Conservation (phyloP, 1,139 yeast genomes). For the Sugiyamaella neomexicana region DNA sequence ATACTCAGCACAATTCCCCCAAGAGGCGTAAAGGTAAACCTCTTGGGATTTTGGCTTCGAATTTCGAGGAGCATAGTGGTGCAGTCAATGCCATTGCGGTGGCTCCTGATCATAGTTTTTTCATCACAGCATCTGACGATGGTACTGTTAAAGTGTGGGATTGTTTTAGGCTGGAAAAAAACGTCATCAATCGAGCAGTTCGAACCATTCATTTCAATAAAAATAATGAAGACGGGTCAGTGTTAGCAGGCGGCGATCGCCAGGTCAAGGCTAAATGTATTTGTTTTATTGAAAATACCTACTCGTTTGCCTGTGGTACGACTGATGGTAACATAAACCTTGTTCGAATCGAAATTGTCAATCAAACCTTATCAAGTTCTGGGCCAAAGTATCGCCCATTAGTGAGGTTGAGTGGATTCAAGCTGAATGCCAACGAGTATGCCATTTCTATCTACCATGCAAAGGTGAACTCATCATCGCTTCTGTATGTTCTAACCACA, state of each 20-base stretch:
- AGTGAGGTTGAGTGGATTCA: constrained; percentile 24
- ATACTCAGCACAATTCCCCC: background rate
- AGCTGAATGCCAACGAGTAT: constrained; percentile 39
- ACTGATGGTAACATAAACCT: constrained; percentile 62
- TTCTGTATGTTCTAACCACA: constrained; percentile 51
- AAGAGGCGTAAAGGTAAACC: constrained; percentile 32
- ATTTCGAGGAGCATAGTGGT: constrained; percentile 54
- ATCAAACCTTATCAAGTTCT: constrained; percentile 34
- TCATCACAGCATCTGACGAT: constrained; percentile 74
- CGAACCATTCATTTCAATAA: constrained; percentile 27
- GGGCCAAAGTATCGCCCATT: constrained; percentile 42
- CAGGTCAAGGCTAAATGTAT: constrained; percentile 34
- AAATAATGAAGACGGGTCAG: background rate
- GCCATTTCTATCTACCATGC: constrained; percentile 48
- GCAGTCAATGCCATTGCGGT: constrained; percentile 58
- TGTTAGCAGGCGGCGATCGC: background rate
- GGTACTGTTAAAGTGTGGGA: constrained; percentile 84
- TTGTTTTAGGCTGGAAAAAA: constrained; percentile 59
- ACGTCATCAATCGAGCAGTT: constrained; percentile 61
- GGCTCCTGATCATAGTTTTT: constrained; percentile 60
- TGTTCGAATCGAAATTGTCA: constrained; percentile 54
- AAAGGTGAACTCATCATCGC: constrained; percentile 30
- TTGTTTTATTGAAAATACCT: constrained; percentile 57
- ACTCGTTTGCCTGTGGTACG: constrained; percentile 68
- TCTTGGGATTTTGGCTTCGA: constrained; percentile 58